Conservation (phyloP, 345 rosid species). For the Cardiospermum halicacabum region DNA sequence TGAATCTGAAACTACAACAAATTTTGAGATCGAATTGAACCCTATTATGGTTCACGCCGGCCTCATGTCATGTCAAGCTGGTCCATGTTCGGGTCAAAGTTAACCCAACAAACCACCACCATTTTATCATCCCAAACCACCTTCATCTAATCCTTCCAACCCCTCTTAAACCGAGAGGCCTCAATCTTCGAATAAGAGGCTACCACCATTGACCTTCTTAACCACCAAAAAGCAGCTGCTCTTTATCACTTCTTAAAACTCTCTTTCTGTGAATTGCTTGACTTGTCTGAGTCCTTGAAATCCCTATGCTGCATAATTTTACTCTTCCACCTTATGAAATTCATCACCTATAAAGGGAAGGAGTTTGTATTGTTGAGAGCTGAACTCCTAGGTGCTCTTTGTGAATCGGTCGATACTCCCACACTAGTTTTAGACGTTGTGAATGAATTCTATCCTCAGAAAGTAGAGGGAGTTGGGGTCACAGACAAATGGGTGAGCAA, state of each 20-base stretch:
- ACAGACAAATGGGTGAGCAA: slow-evolving; percentile 56
- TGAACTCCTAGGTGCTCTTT: slow-evolving; percentile 34
- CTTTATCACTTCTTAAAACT: slow-evolving; percentile 28
- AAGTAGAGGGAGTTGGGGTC: slow-evolving; percentile 34
- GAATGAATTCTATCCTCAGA: slow-evolving; percentile 41
- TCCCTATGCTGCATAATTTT: slow-evolving; percentile 42
- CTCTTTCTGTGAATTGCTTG: neutral
- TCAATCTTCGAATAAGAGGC: slow-evolving; percentile 42
- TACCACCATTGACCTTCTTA: slow-evolving; percentile 24
- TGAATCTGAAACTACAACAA: no score
- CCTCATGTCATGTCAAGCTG: no score
- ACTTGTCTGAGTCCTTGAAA: slow-evolving; percentile 28
- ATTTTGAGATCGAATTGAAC: no score
- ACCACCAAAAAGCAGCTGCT: slow-evolving; percentile 28
- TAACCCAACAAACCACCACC: no score
- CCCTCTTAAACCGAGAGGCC: slow-evolving; percentile 30
- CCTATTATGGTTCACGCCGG: no score
- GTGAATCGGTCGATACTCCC: slow-evolving; percentile 48
- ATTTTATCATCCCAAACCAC: no score
- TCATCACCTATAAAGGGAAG: slow-evolving; percentile 36
- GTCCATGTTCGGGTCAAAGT: no score
- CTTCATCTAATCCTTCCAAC: slow-evolving; percentile 23
- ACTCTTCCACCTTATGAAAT: slow-evolving; percentile 28
- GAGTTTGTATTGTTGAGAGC: slow-evolving; percentile 41
- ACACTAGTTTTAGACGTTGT: slow-evolving; percentile 44